Conservation (phyloP, 2,329 filamentous ascomycete genomes). For the Paecilomyces niveus region DNA sequence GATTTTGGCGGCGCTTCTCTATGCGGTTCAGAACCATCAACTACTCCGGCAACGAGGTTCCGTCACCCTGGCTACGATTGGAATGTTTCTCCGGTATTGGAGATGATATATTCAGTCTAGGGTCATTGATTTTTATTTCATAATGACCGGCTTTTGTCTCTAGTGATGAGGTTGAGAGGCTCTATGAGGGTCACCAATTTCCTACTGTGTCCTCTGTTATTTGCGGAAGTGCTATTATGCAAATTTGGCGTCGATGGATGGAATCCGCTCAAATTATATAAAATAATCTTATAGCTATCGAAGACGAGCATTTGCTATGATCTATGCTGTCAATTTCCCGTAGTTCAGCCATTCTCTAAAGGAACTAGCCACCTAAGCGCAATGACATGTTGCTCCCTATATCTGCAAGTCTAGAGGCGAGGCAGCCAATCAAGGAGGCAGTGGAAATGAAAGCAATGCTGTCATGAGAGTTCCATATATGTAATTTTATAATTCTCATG, state of each 20-base stretch:
- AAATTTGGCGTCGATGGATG: neutral
- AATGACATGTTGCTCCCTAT: too few species aligned
- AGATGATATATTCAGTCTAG: conserved; percentile 3
- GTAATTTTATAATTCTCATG: too few species aligned
- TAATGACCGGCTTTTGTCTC: conserved; percentile 1
- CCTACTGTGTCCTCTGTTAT: neutral
- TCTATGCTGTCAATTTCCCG: too few species aligned
- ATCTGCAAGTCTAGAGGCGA: too few species aligned
- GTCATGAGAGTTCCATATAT: too few species aligned
- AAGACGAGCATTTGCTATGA: neutral
- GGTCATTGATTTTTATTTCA: conserved; percentile 4
- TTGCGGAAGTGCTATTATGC: neutral
- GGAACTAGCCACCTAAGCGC: too few species aligned
- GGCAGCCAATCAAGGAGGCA: too few species aligned
- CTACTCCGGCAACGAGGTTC: conserved; percentile 1
- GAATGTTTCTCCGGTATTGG: neutral
- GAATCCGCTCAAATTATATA: neutral
- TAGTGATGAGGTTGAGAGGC: conserved; percentile 1
- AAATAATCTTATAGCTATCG: conserved; percentile 3
- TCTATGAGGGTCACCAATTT: neutral
- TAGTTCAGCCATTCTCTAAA: too few species aligned
- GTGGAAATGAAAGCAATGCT: too few species aligned
- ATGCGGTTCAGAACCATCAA: conserved; percentile 11
- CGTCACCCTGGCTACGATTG: neutral
- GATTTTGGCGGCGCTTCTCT: conserved; percentile 15